These are phyloP conservation scores for Cryoendolithus antarcticus DNA, from an alignment of 2,329 filamentous ascomycete species.

Conservation along the genomic window DNA sequence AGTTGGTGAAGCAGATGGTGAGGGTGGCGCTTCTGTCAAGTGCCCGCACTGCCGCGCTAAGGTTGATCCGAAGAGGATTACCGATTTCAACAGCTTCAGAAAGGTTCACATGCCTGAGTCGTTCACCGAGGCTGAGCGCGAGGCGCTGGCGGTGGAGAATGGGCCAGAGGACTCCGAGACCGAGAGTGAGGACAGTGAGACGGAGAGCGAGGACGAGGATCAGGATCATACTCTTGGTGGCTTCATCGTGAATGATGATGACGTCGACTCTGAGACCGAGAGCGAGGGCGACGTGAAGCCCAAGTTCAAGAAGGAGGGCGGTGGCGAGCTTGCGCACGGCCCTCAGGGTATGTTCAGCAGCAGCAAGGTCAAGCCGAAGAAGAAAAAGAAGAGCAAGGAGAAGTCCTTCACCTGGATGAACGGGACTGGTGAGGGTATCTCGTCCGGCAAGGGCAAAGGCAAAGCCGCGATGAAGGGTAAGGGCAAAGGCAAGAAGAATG, in stretches of 20 bases:
- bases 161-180: conserved; percentile 8
- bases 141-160: conserved; percentile 21
- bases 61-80: conserved; percentile 56
- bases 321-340: conserved; percentile 9
- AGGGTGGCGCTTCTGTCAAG: conserved; percentile 39
- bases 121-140: conserved; percentile 23
- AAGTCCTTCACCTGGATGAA: conserved; percentile 1
- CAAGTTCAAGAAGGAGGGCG: conserved; percentile 9
- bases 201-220: conserved; percentile 39
- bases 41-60: conserved; percentile 66
- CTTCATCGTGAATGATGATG: conserved; percentile 42
- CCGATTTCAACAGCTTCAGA: conserved; percentile 62
- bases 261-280: conserved; percentile 12
- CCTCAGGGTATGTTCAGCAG: conserved; percentile 5
- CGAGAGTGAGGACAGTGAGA: conserved; percentile 38
- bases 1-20: conserved; percentile 39
- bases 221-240: conserved; percentile 34
- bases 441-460: conserved; percentile 26
- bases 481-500: conserved; percentile 20
- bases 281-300: conserved; percentile 12
- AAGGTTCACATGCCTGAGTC: conserved; percentile 54
- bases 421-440: conserved; percentile 12
- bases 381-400: conserved; percentile 5
- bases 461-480: conserved; percentile 23
- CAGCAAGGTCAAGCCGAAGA: conserved; percentile 4